phyloP scores from a whole-genome alignment of 208 protist genomes.

The Phytomonas francai region DNA sequence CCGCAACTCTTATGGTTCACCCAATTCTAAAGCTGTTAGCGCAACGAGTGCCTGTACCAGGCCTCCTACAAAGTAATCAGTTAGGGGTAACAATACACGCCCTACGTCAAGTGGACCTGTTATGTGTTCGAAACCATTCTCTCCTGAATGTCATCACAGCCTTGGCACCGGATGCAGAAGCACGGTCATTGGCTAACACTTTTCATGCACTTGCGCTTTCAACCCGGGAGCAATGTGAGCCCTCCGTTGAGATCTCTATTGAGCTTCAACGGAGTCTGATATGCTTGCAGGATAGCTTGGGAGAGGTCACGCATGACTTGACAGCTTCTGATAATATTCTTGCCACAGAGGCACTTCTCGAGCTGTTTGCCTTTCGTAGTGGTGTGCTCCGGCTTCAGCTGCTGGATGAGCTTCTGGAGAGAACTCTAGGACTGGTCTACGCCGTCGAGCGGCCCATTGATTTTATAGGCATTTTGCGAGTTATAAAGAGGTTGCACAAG shows the following conservation, averaged over 20 bases:
- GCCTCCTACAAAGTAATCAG: background rate
- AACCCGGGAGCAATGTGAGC: background rate
- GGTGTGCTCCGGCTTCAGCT: background rate
- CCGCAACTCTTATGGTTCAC: background rate
- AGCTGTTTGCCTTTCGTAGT: background rate
- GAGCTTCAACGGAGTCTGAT: background rate
- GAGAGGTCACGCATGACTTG: background rate
- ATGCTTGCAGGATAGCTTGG: background rate
- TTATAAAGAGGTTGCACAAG: background rate
- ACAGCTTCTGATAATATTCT: background rate
- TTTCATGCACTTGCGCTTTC: background rate
- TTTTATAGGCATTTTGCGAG: background rate
- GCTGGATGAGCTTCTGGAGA: background rate
- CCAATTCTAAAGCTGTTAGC: background rate
- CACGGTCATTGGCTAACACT: background rate
- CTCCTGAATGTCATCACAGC: background rate
- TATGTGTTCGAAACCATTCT: background rate
- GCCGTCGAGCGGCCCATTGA: background rate
- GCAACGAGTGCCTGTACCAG: background rate
- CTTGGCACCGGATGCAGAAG: background rate
- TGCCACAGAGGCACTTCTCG: background rate
- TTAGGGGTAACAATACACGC: background rate
- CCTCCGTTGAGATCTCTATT: background rate
- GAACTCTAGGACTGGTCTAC: background rate
- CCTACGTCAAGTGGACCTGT: background rate